Evolutionary conservation across 495 filamentous ascomycete species (phyloP).

Genomic region (Chaetomium tenue): DNA sequence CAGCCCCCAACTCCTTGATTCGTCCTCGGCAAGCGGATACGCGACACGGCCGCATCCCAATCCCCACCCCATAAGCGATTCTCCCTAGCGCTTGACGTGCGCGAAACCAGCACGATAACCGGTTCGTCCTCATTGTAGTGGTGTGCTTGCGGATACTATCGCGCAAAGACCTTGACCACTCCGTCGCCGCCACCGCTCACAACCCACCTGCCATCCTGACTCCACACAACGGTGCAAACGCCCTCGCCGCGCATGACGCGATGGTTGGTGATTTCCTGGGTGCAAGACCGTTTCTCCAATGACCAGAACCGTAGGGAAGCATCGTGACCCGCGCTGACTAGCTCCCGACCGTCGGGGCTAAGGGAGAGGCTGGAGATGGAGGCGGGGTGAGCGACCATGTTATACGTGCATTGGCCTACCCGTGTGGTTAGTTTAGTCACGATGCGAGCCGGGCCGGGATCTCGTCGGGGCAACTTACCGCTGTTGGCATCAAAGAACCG

Average conservation of each 20-base stretch:
- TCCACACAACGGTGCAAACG: constrained; percentile 90
- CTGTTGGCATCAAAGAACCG: constrained; percentile 98
- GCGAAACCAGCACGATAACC: neutral
- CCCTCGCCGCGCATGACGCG: constrained; percentile 92
- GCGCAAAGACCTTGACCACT: constrained; percentile 90
- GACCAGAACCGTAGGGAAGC: constrained; percentile 94
- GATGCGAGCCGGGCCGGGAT: neutral
- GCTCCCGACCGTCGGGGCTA: constrained; percentile 87
- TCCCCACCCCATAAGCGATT: neutral
- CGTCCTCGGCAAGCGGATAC: neutral
- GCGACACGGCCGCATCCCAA: neutral
- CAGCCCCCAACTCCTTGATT: neutral
- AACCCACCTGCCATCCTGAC: constrained; percentile 88
- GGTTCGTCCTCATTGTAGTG: neutral
- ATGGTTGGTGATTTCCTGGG: constrained; percentile 88
- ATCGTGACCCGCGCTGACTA: constrained; percentile 94
- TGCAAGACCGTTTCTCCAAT: constrained; percentile 90
- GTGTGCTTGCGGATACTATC: constrained; percentile 30
- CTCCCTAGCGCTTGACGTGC: neutral
- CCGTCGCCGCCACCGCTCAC: constrained; percentile 96
- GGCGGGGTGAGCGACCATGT: constrained; percentile 92
- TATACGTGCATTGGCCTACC: constrained; percentile 96
- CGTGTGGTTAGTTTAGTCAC: constrained; percentile 34
- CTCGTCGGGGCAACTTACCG: constrained; percentile 60
- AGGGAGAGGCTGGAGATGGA: constrained; percentile 87